Evolutionary conservation across 148 eudicot species (phyloP).

Genomic region (Rhododendron kiyosumense): DNA sequence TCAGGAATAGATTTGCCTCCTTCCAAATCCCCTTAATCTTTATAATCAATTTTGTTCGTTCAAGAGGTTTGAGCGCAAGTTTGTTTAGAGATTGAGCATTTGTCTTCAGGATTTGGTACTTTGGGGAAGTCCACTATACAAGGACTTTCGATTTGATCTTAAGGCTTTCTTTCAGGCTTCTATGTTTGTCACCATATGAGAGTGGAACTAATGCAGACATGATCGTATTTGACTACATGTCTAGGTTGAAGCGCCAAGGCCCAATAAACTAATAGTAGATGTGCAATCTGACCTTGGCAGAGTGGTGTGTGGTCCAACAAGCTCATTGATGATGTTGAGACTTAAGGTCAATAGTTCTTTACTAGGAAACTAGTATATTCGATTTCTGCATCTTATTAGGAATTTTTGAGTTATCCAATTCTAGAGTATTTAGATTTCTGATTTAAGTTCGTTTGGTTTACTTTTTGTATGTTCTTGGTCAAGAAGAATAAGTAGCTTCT

Average conservation of each 20-base stretch:
- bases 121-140: not conserved
- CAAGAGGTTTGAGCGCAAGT: not conserved
- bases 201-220: not conserved
- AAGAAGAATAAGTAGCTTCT: not conserved
- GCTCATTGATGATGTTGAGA: not conserved
- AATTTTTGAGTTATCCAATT: no score
- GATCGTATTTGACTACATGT: not conserved
- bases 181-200: not conserved
- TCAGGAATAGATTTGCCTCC: not conserved
- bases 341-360: not conserved
- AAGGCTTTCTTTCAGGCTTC: not conserved
- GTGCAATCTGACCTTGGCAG: not conserved
- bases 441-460: not conserved
- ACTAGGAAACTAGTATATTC: not conserved
- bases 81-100: not conserved
- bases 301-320: not conserved
- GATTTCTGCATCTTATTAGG: not conserved
- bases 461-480: not conserved
- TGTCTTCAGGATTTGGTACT: not conserved
- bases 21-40: not conserved
- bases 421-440: not conserved
- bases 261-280: not conserved
- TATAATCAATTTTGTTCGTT: not conserved
- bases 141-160: not conserved
- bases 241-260: not conserved